These are phyloP conservation scores for Polychaeton citri DNA, from an alignment of 2,329 filamentous ascomycete species.

Conservation along the genomic window DNA sequence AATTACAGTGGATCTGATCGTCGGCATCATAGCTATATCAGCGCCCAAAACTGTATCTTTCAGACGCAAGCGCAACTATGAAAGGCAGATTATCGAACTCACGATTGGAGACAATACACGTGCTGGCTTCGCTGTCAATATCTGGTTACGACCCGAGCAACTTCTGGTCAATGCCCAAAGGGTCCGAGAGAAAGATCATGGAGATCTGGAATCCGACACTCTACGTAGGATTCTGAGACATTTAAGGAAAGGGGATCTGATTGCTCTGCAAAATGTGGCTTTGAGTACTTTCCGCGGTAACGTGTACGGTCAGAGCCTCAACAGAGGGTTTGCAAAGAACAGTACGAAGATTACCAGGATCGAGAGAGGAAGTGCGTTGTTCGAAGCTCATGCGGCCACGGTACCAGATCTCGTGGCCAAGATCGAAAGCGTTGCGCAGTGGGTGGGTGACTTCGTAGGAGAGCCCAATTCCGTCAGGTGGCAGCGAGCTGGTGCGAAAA, in stretches of 20 bases:
- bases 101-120: constrained; percentile 76
- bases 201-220: constrained; percentile 3
- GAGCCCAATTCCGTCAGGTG: too few species aligned
- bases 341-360: constrained; percentile 27
- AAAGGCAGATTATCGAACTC: constrained; percentile 58
- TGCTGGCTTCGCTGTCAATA: constrained; percentile 67
- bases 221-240: constrained; percentile 29
- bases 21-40: constrained; percentile 60
- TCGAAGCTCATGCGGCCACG: too few species aligned
- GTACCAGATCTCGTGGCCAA: too few species aligned
- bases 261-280: constrained; percentile 68
- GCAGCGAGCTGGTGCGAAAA: too few species aligned
- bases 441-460: background rate
- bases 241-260: constrained; percentile 58
- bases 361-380: too few species aligned
- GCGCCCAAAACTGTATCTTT: constrained; percentile 56
- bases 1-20: constrained; percentile 70
- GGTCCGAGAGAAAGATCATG: constrained; percentile 11
- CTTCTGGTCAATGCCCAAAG: constrained; percentile 11
- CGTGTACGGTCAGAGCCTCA: constrained; percentile 75
- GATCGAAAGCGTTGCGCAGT: background rate
- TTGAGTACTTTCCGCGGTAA: constrained; percentile 60
- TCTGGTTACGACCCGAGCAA: constrained; percentile 54
- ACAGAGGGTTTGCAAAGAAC: constrained; percentile 56
- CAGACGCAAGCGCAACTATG: constrained; percentile 37